Evolutionary conservation across 2,329 filamentous ascomycete genomes (phyloP).

Genomic region (Bertia moriformis): DNA sequence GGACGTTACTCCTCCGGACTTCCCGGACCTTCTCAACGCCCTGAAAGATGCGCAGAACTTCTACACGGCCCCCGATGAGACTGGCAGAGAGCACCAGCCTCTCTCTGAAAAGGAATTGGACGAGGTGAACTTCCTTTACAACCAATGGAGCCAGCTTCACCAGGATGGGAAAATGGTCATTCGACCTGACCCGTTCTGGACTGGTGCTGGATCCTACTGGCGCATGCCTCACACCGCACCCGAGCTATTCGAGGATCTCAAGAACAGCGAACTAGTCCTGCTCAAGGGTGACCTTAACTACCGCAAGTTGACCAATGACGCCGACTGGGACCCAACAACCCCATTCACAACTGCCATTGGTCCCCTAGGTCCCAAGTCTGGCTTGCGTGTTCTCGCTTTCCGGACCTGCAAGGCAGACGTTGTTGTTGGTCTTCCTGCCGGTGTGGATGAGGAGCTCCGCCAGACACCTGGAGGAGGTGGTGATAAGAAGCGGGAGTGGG

Average conservation of each 20-base stretch:
- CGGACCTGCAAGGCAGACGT: slow-evolving; percentile 95
- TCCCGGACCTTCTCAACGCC: slow-evolving; percentile 65
- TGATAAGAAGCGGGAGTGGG: slow-evolving; percentile 65
- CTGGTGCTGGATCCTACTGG: slow-evolving; percentile 76
- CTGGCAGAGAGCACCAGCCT: slow-evolving; percentile 39
- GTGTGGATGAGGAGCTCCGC: slow-evolving; percentile 69
- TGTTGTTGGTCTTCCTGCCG: slow-evolving; percentile 71
- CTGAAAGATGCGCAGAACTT: slow-evolving; percentile 66
- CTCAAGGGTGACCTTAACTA: slow-evolving; percentile 99
- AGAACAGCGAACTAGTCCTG: slow-evolving; percentile 71
- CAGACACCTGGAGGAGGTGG: slow-evolving; percentile 55
- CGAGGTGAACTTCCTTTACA: slow-evolving; percentile 64
- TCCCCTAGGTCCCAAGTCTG: slow-evolving; percentile 67
- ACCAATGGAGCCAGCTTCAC: slow-evolving; percentile 67
- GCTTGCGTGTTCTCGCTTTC: slow-evolving; percentile 71
- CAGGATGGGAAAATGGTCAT: slow-evolving; percentile 71
- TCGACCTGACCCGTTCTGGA: slow-evolving; percentile 84
- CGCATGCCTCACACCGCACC: slow-evolving; percentile 57
- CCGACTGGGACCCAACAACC: slow-evolving; percentile 72
- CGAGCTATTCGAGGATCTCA: slow-evolving; percentile 61
- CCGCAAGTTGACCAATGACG: slow-evolving; percentile 77
- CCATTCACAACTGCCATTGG: slow-evolving; percentile 75
- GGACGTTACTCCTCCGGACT: slow-evolving; percentile 79
- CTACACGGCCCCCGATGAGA: slow-evolving; percentile 60
- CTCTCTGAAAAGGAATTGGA: slow-evolving; percentile 53